Evolutionary conservation across 2,329 filamentous ascomycete genomes (phyloP), one percentile per base, ranked within the genome.

Genomic region (Emergomyces orientalis): DNA sequence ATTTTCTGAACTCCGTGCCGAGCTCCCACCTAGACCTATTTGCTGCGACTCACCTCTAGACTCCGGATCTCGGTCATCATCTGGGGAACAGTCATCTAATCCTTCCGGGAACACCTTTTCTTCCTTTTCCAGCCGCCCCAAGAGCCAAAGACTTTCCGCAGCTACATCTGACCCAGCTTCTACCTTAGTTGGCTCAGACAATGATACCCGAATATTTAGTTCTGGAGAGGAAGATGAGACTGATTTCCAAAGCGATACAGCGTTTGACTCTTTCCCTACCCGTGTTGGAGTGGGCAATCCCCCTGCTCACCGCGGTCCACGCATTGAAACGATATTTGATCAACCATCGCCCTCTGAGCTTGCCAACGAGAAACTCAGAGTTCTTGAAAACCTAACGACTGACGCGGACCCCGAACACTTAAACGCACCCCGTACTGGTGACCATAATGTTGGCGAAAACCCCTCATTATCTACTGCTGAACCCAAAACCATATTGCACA

Each of bases 311-410:
- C 78, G 82, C 68, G 81, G 82, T 52, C 80, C 83, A 65, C 81
- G 81, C 58, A 85, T 87, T 63, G 83, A 87, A 68, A 84, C 82
- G 13, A 85, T 87, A 68, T 87, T 87, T 71, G 82, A 86, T 71
- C 82, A 84, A 69, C 80, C 78, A 59, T 77, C 76, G 64, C 65
- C 71, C 8, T 70, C 74, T 19, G 68, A 71, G 34, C 59, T 70
- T 55, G 74, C 72, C 56, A 77, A 78, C 65, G 70, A 75, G 65
- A 79, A 76, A 67, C 68, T 79, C 60, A 72, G 76, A 61, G 75
- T 76, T 62, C 72, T 83, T 55, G 76, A 78, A 34, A 34, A 32
- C 59, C 17, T 43, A 52, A 32, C 45, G 19, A 19, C 59, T 37
- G n/a, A 52, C 11, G 45, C 49, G 8, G 19, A 25, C 39, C 34